Evolutionary conservation across 2,329 filamentous ascomycete species (phyloP), one percentile per base, ranked within the genome.

Genomic region (Alternaria infectoria): DNA sequence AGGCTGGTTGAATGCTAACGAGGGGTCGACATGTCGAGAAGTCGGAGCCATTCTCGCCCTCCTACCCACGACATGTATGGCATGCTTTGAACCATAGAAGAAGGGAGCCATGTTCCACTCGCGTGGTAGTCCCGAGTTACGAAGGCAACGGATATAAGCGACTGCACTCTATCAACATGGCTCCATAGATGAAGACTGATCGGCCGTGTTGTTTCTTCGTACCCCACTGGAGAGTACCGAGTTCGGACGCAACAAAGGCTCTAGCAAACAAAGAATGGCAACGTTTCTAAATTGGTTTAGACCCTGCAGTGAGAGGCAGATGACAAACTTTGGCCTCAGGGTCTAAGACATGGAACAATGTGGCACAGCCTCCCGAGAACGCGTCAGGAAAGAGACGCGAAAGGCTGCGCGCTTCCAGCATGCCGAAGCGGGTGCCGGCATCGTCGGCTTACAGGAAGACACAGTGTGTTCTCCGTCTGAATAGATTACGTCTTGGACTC

Each of bases 271-370:
- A 65, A 67, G 60, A 65, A 54, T 63, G 61, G 63, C 50, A 58
- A 59, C 47, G 32, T 54, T 61, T 56, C 61, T 55, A 57, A 54
- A 67, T 65, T 67, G 61, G 69, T 59, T 57, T 56, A 65, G 72
- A 70, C 73, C 72, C 72, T 78, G 75, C 71, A 77, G 72, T 70
- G 50, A 50, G 46, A 68, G 68, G 70, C 74, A 75, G 68, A 74
- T 78, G 74, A 76, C 72, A 76, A 70, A 69, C 56, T 69, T 52
- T 52, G 65, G 63, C 66, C 65, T 71, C 71, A 77, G 59, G 66
- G 59, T 69, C 67, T 75, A 73, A 78, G 75, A 77, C 74, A 77
- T 73, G 54, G 54, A 62, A 70, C 65, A 71, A 63, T 59, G 71
- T 72, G 62, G 74, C 73, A 75, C 73, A 74, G 67, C 68, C 68